Base-by-base conservation (phyloP, 75 land plant species). In the Selaginella tamariscina region DNA sequence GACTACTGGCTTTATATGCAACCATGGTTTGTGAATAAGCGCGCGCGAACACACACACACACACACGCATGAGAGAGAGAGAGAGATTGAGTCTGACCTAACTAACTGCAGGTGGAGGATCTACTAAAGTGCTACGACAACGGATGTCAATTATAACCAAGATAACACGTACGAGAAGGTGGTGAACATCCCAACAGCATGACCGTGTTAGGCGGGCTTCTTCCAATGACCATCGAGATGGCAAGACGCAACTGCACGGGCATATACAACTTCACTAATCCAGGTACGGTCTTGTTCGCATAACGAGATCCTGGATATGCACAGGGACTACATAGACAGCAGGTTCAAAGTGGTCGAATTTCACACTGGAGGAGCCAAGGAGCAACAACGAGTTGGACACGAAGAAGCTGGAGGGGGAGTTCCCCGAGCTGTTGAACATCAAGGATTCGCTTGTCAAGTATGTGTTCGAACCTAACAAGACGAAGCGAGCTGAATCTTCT, bases 261-360 rank as follows among this genome's bases (percentile, higher is more conserved):
- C 21, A 59, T 59, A 8, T 59, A 21, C n/a, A 59, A 59, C 62
- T 59, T 59, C 66, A 82, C 84, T 2, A 82, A 82, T 68, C 82
- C 84, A 13, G 84, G 84, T 23, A 81, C 69, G 27, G 80, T 83
- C 33, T n/a, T n/a, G n/a, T n/a, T 79, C 82, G 65, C 88, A 85
- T 30, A 85, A 85, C 65, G 87, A 85, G 75, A 80, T 85, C 33
- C 66, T 85, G 71, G 82, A 85, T 82, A 85, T 85, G 85, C 80
- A 85, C 73, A 79, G 74, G 71, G 66, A 71, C 27, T 82, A 77
- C 68, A 77, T 85, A 26, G 87, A 85, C 59, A 82, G 82, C 0
- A 64, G 31, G n/a, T 80, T 85, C 68, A 77, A n/a, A 70, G 18
- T 85, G 82, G 82, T 30, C 28, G 31, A 85, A 85, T 56, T 85